A percentile compares a stretch with the other conserved stretches of the same genome.
Evolutionary conservation across 306 rosid species (phyloP).

Genomic region (Prunus dulcis): DNA sequence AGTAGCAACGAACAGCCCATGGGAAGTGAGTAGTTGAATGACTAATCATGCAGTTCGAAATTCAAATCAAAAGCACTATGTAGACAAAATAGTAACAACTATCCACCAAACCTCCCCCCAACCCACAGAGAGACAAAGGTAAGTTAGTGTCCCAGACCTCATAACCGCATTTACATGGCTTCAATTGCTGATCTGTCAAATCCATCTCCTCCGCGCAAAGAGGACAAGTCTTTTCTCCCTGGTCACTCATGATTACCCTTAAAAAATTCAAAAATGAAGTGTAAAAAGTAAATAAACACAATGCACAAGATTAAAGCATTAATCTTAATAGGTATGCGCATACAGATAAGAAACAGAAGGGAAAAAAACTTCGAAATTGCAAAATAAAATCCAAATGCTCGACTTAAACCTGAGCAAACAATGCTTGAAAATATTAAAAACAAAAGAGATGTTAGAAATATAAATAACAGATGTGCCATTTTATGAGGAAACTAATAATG

Average conservation of each 20-base stretch:
- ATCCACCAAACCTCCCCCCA: neutral
- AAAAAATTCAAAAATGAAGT: slow-evolving; percentile 4
- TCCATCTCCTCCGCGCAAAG: slow-evolving; percentile 99
- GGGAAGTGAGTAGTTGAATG: neutral
- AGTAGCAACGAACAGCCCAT: neutral
- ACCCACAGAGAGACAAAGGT: neutral
- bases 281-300: slow-evolving; percentile 6
- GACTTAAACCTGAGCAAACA: too few relatives aligned
- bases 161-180: slow-evolving; percentile 96
- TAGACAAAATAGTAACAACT: neutral
- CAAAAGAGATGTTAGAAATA: neutral
- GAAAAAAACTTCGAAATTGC: neutral
- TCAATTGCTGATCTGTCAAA: slow-evolving; percentile 97
- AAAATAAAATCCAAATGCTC: neutral
- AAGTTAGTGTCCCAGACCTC: slow-evolving; percentile 46
- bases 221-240: slow-evolving; percentile 94
- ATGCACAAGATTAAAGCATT: neutral
- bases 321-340: neutral
- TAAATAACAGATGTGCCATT: neutral
- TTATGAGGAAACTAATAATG: neutral
- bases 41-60: neutral
- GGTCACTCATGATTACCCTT: slow-evolving; percentile 86
- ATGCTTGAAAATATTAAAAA: neutral
- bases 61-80: neutral
- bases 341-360: neutral